These are phyloP conservation scores for Backusella sp. DNA, from an alignment of 192 early-diverging fungal species.

Conservation along the genomic window DNA sequence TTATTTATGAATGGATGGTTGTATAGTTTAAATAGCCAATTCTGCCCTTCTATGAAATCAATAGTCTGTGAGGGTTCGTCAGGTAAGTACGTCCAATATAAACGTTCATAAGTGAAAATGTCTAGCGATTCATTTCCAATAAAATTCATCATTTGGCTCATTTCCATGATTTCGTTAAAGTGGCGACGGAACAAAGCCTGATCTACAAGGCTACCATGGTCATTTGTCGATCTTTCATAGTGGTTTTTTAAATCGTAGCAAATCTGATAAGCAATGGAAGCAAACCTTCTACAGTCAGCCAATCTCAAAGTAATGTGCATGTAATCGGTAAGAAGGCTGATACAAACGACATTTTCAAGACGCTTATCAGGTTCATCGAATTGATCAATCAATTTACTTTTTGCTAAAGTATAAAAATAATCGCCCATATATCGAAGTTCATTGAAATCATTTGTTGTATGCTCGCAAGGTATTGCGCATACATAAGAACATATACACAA, in stretches of 20 bases:
- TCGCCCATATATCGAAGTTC: not conserved
- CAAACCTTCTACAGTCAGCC: not conserved
- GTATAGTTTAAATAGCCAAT: not conserved
- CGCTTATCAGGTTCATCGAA: not conserved
- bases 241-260: not conserved
- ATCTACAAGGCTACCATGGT: not conserved
- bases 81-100: not conserved
- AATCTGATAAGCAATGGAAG: not conserved
- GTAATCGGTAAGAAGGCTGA: not conserved
- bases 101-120: not conserved
- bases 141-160: not conserved
- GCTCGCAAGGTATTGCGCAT: not conserved
- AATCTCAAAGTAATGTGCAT: not conserved
- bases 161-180: not conserved
- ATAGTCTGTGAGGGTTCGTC: not conserved
- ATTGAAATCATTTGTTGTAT: not conserved
- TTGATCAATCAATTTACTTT: not conserved
- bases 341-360: not conserved
- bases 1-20: not conserved
- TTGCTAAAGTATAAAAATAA: not conserved
- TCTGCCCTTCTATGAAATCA: not conserved
- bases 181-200: not conserved
- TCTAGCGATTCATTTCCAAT: not conserved
- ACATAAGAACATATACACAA: not conserved
- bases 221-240: not conserved